A percentile compares a stretch with the other conserved stretches of the same genome.
phyloP scores from a whole-genome alignment of 352 stramenopile genomes.

The Phytophthora tentaculata region DNA sequence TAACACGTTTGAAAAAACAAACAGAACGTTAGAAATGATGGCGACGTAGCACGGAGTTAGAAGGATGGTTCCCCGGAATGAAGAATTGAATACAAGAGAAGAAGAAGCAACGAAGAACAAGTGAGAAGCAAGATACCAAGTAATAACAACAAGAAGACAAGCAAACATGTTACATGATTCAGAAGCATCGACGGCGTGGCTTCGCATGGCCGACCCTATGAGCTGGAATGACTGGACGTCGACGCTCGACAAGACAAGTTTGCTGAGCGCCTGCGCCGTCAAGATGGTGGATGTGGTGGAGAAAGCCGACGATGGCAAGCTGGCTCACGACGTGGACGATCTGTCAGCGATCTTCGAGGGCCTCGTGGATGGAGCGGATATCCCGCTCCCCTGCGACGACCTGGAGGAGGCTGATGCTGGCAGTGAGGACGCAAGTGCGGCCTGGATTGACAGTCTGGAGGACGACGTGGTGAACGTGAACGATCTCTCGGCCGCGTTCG shows the following conservation, averaged over 20 bases:
- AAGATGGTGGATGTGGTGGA: slow-evolving; percentile 50
- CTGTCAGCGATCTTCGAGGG: slow-evolving; percentile 78
- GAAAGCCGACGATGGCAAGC: slow-evolving; percentile 76
- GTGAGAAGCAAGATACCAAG: slow-evolving; percentile 52
- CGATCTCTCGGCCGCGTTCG: slow-evolving; percentile 74
- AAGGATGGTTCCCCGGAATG: slow-evolving; percentile 85
- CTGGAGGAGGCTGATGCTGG: slow-evolving; percentile 19
- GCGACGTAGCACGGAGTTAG: slow-evolving; percentile 74
- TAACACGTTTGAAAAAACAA: slow-evolving; percentile 66
- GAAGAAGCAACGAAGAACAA: slow-evolving; percentile 54
- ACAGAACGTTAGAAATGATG: slow-evolving; percentile 83
- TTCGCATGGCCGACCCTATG: slow-evolving; percentile 52
- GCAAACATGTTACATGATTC: slow-evolving; percentile 68
- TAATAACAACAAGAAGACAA: slow-evolving; percentile 44
- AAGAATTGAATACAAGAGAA: slow-evolving; percentile 80
- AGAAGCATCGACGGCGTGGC: slow-evolving; percentile 64
- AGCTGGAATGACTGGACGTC: slow-evolving; percentile 60
- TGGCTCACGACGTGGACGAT: slow-evolving; percentile 80
- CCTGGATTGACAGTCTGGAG: slow-evolving; percentile 73
- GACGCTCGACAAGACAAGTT: slow-evolving; percentile 47
- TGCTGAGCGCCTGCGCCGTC: slow-evolving; percentile 30
- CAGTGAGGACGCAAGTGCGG: slow-evolving; percentile 33
- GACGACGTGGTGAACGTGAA: slow-evolving; percentile 75
- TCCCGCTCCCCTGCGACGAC: slow-evolving; percentile 65
- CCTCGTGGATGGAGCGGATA: slow-evolving; percentile 66